Evolutionary conservation across 2,329 filamentous ascomycete genomes (phyloP).

Genomic region (Pleomassaria siparia): DNA sequence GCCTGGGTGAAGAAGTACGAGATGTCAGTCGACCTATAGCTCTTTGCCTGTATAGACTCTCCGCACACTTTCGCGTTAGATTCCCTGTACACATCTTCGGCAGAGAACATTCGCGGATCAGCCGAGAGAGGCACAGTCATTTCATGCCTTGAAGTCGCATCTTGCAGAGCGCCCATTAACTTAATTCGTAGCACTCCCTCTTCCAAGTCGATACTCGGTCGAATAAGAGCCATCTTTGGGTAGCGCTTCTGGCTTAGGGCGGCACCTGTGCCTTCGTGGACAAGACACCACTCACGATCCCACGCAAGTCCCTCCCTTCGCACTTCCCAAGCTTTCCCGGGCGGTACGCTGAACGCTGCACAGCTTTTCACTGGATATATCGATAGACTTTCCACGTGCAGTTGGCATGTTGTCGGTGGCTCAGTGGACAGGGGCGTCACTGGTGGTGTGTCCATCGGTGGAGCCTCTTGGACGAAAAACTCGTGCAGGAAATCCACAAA

Average conservation of each 20-base stretch:
- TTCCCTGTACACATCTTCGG: slow-evolving; percentile 41
- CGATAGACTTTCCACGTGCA: slow-evolving; percentile 51
- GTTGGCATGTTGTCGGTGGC: slow-evolving; percentile 29
- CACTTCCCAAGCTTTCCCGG: slow-evolving; percentile 70
- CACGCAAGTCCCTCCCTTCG: slow-evolving; percentile 81
- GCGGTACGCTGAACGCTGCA: slow-evolving; percentile 72
- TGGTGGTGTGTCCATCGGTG: slow-evolving; percentile 16
- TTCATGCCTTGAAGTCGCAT: slow-evolving; percentile 35
- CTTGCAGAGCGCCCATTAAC: slow-evolving; percentile 46
- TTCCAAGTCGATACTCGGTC: slow-evolving; percentile 71
- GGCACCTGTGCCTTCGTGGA: slow-evolving; percentile 81
- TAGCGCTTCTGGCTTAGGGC: slow-evolving; percentile 87
- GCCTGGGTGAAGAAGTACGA: slow-evolving; percentile 75
- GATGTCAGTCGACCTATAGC: slow-evolving; percentile 67
- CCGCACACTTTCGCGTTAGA: slow-evolving; percentile 75
- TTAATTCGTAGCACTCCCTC: slow-evolving; percentile 65
- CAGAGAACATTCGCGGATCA: slow-evolving; percentile 61
- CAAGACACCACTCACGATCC: slow-evolving; percentile 95
- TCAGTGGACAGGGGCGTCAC: slow-evolving; percentile 21
- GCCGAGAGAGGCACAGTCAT: slow-evolving; percentile 63
- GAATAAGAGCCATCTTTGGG: slow-evolving; percentile 82
- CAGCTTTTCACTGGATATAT: slow-evolving; percentile 97
- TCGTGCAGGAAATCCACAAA: slow-evolving; percentile 69
- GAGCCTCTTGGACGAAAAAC: slow-evolving; percentile 44
- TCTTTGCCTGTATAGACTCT: slow-evolving; percentile 70